These are phyloP conservation scores for Piper longum DNA, from an alignment of 164 flowering plant species.

Conservation along the genomic window DNA sequence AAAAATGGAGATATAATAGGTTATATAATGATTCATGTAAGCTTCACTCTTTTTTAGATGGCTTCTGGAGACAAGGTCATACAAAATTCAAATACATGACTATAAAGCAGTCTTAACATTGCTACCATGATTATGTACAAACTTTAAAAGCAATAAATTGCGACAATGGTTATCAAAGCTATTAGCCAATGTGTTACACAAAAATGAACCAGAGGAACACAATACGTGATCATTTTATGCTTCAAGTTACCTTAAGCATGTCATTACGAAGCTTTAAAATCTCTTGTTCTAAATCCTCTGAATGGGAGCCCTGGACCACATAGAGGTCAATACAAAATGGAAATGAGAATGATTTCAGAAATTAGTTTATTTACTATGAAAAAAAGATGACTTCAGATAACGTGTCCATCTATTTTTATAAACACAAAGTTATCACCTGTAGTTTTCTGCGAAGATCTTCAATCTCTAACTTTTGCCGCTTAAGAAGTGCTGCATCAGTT, in stretches of 20 bases:
- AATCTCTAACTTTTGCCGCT: constrained; percentile 87
- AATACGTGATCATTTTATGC: not conserved
- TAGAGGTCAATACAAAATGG: not conserved
- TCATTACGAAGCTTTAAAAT: constrained; percentile 80
- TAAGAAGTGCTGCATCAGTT: constrained; percentile 86
- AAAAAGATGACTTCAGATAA: not conserved
- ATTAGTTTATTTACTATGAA: not conserved
- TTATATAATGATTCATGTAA: too few species aligned
- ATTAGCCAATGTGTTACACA: too few species aligned
- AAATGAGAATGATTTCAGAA: not conserved
- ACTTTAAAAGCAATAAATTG: not conserved
- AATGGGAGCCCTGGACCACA: constrained; percentile 61
- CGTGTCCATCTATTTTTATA: not conserved
- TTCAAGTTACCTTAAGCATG: constrained; percentile 59
- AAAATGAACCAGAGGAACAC: not conserved
- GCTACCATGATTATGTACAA: not conserved
- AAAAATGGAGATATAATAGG: not conserved
- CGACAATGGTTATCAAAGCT: too few species aligned
- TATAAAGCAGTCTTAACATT: too few species aligned
- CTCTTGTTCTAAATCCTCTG: constrained; percentile 83
- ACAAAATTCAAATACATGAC: too few species aligned
- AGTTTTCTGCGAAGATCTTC: constrained; percentile 79
- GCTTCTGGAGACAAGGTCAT: too few species aligned
- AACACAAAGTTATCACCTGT: constrained; percentile 38
- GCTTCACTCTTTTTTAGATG: too few species aligned